These are phyloP conservation scores for Colletotrichum phormii DNA, from an alignment of 2,329 filamentous ascomycete species.

Conservation along the genomic window DNA sequence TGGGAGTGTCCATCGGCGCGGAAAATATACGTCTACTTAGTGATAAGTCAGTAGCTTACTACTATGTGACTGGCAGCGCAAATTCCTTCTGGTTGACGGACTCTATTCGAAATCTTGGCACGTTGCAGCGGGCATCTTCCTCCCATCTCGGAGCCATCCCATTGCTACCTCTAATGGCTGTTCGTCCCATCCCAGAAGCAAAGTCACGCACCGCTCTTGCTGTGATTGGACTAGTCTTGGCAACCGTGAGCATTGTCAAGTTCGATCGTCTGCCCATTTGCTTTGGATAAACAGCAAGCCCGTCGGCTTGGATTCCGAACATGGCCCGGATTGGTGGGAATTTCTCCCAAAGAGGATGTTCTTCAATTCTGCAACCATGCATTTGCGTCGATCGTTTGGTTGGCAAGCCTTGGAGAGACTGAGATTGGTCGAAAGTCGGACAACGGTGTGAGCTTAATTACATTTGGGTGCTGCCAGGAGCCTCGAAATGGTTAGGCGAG, in stretches of 20 bases:
- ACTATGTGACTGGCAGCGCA: neutral
- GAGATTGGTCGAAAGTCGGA: slow-evolving; percentile 2
- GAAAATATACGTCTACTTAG: neutral
- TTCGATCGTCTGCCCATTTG: neutral
- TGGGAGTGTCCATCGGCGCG: neutral
- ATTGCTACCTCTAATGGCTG: too few species aligned
- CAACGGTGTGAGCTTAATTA: slow-evolving; percentile 31
- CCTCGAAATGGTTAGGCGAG: neutral
- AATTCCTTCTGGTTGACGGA: slow-evolving; percentile 11
- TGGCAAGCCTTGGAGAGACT: neutral
- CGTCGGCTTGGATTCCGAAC: slow-evolving; percentile 2
- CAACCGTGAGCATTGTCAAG: neutral
- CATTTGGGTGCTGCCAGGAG: neutral
- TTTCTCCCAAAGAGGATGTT: neutral
- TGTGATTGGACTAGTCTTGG: slow-evolving; percentile 18
- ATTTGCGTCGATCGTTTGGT: neutral
- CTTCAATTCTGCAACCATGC: neutral
- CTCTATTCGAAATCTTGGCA: slow-evolving; percentile 6
- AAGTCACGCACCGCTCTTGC: neutral
- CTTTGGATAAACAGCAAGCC: neutral
- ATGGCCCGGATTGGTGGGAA: slow-evolving; percentile 20
- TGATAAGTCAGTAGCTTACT: too few species aligned
- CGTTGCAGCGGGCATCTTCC: neutral
- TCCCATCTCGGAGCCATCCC: too few species aligned
- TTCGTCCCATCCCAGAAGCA: neutral